These are phyloP conservation scores for Sugiyamaella lignohabitans DNA, from an alignment of 805 yeast genomes.

Conservation along the genomic window DNA sequence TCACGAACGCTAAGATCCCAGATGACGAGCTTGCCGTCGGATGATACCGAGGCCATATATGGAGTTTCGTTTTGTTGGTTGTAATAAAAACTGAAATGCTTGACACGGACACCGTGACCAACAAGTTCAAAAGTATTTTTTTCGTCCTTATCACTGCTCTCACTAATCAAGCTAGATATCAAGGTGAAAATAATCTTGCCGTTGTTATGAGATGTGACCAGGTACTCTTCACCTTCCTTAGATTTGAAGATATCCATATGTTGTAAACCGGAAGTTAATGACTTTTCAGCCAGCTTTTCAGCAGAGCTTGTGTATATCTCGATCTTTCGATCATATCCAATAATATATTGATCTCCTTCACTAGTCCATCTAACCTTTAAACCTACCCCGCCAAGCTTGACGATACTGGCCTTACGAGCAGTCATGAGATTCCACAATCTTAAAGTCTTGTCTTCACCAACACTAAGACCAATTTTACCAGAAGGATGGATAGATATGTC, in stretches of 20 bases:
- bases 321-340: constrained; percentile 63
- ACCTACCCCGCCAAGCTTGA: constrained; percentile 41
- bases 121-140: constrained; percentile 50
- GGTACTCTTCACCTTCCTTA: constrained; percentile 45
- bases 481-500: constrained; percentile 87
- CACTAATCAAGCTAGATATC: constrained; percentile 30
- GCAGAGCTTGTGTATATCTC: constrained; percentile 64
- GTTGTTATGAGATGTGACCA: constrained; percentile 62
- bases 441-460: constrained; percentile 76
- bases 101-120: constrained; percentile 84
- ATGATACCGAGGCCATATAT: constrained; percentile 73
- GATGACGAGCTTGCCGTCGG: constrained; percentile 89
- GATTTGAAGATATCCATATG: constrained; percentile 46
- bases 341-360: constrained; percentile 64
- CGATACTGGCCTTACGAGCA: constrained; percentile 80
- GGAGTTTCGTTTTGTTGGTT: constrained; percentile 35
- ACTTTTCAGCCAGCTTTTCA: constrained; percentile 43
- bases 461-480: constrained; percentile 85
- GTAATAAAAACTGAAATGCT: constrained; percentile 52
- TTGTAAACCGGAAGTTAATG: constrained; percentile 52
- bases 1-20: constrained; percentile 70
- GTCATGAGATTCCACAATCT: constrained; percentile 97
- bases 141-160: constrained; percentile 21
- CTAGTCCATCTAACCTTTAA: constrained; percentile 47
- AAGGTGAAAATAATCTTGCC: constrained; percentile 62